phyloP scores from a whole-genome alignment of 2,329 filamentous ascomycete species.

The Claviceps purpurea region DNA sequence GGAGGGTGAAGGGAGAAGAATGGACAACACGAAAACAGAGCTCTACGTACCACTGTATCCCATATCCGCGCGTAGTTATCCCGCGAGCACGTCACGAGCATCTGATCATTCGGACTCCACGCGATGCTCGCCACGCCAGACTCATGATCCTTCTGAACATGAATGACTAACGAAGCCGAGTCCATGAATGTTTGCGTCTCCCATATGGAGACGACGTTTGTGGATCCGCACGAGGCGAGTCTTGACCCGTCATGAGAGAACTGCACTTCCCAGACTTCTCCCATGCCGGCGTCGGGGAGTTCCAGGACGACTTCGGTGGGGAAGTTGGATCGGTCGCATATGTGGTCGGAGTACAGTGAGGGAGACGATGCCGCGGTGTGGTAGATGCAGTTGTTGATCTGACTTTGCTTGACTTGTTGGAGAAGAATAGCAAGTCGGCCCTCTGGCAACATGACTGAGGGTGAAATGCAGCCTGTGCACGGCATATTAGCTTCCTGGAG shows the following conservation, averaged over 20 bases:
- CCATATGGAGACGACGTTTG: conserved; percentile 67
- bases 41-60: conserved; percentile 48
- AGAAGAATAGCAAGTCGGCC: conserved; percentile 72
- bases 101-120: conserved; percentile 86
- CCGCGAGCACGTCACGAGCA: conserved; percentile 70
- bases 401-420: conserved; percentile 68
- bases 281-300: conserved; percentile 51
- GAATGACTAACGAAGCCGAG: conserved; percentile 40
- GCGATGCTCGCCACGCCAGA: conserved; percentile 64
- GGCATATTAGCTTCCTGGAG: not conserved
- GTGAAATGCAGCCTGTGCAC: conserved; percentile 67
- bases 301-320: conserved; percentile 59
- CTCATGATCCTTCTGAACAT: conserved; percentile 38
- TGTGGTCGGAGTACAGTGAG: conserved; percentile 80
- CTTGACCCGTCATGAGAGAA: conserved; percentile 81
- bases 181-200: conserved; percentile 58
- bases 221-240: conserved; percentile 70
- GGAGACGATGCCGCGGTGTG: conserved; percentile 71
- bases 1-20: too few relatives aligned
- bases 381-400: conserved; percentile 74
- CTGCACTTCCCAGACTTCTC: conserved; percentile 83
- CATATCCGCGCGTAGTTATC: conserved; percentile 65
- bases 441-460: conserved; percentile 92
- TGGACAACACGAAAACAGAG: not conserved
- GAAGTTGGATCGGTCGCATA: conserved; percentile 68